Evolutionary conservation across 805 yeast species (phyloP).

Genomic region (Kodamaea kaohsiungensis): DNA sequence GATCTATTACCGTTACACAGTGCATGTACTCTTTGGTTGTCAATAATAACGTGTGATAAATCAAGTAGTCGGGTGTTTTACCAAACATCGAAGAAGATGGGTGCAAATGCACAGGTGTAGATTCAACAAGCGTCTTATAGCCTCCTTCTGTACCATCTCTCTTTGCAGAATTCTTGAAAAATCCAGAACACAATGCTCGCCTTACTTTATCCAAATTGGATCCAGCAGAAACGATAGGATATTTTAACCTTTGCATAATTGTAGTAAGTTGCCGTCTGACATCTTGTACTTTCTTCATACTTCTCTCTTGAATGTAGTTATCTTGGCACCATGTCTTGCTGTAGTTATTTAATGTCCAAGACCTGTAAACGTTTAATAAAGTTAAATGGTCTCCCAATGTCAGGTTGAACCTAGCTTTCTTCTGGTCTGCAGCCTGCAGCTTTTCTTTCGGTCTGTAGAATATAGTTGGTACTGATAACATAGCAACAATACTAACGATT

Average conservation of each 20-base stretch:
- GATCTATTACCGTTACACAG: conserved; percentile 78
- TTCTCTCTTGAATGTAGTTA: conserved; percentile 77
- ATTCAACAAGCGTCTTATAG: conserved; percentile 60
- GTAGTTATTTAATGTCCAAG: conserved; percentile 63
- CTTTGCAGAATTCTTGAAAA: conserved; percentile 65
- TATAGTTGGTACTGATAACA: conserved; percentile 84
- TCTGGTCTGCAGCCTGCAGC: conserved; percentile 68
- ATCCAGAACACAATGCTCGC: conserved; percentile 66
- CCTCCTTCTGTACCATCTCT: conserved; percentile 58
- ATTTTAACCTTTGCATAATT: conserved; percentile 52
- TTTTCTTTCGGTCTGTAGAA: conserved; percentile 83
- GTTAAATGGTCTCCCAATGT: conserved; percentile 86
- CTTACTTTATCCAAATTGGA: conserved; percentile 58
- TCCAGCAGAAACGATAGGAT: conserved; percentile 51
- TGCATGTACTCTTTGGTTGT: conserved; percentile 93
- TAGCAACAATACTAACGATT: conserved; percentile 77
- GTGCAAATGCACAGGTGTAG: conserved; percentile 76
- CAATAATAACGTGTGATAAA: conserved; percentile 78
- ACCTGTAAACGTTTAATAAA: conserved; percentile 70
- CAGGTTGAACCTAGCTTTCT: conserved; percentile 71
- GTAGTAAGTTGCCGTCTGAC: conserved; percentile 69
- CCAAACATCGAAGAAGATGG: conserved; percentile 79
- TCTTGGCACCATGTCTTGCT: conserved; percentile 76
- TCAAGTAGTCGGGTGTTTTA: conserved; percentile 69
- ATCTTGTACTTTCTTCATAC: conserved; percentile 75